Evolutionary conservation across 2,329 filamentous ascomycete genomes (phyloP).

Genomic region (Cladophialophora carrionii): DNA sequence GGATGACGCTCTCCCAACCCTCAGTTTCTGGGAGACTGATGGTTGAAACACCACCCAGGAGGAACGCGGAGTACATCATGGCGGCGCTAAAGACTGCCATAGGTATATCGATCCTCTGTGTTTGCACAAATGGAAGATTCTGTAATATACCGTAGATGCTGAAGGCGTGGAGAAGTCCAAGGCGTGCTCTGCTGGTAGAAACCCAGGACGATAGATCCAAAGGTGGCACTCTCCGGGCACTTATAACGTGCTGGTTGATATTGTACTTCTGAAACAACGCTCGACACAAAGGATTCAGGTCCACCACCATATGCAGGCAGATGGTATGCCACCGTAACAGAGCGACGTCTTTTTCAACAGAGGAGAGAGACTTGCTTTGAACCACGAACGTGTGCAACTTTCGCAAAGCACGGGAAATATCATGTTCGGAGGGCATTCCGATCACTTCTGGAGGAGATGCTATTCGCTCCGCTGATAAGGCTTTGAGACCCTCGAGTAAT

Average conservation of each 20-base stretch:
- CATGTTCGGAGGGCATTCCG: slow-evolving; percentile 47
- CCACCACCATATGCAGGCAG: slow-evolving; percentile 49
- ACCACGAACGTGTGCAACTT: slow-evolving; percentile 48
- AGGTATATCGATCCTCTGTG: slow-evolving; percentile 53
- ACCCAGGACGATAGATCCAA: slow-evolving; percentile 49
- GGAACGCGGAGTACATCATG: slow-evolving; percentile 50
- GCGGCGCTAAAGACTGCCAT: slow-evolving; percentile 50
- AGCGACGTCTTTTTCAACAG: slow-evolving; percentile 46
- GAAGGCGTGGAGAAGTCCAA: slow-evolving; percentile 50
- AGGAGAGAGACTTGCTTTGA: slow-evolving; percentile 44
- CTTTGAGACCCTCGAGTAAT: slow-evolving; percentile 51
- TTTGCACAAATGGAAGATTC: slow-evolving; percentile 48
- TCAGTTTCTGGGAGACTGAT: slow-evolving; percentile 18
- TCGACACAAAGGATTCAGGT: slow-evolving; percentile 47
- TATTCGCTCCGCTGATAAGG: slow-evolving; percentile 47
- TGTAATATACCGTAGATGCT: slow-evolving; percentile 53
- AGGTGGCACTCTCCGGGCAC: slow-evolving; percentile 39
- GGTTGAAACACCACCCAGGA: slow-evolving; percentile 42
- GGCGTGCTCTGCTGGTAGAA: slow-evolving; percentile 45
- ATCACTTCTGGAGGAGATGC: slow-evolving; percentile 45
- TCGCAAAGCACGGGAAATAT: slow-evolving; percentile 46
- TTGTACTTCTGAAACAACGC: slow-evolving; percentile 47
- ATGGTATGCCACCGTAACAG: slow-evolving; percentile 53
- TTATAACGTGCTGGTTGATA: slow-evolving; percentile 46
- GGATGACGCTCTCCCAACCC: not conserved